Evolutionary conservation across 768 basidiomycete genomes (phyloP), one percentile per base, ranked within the genome.

Genomic region (Scleroderma citrinum): DNA sequence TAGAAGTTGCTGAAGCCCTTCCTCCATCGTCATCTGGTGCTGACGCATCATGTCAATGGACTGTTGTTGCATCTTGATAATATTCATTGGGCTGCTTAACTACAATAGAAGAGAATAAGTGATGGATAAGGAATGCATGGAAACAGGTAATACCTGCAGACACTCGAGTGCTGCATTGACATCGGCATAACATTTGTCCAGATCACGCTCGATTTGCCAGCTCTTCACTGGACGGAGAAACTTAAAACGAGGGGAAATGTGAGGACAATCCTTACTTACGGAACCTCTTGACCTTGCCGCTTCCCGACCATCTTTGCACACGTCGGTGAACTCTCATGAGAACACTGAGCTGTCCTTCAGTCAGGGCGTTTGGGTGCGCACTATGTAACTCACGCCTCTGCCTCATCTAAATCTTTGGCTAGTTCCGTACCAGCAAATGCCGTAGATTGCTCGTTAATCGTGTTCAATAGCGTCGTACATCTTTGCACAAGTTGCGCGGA

Each of bases 191-290:
- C 72, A 79, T 46, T 59, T 61, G 36, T 73, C 71, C 32, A 81
- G 67, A 6, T 71, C 71, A n/a, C 71, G 63, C 44, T 65, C 71
- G 32, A 81, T 78, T 19, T 77, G 75, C 2, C 59, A 59, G 23
- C 63, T 73, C 47, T 69, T 77, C 26, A 75, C 80, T 81, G 32
- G 4, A 23, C 19, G 17, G 7, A 29, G 12, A 19, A 1, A 19
- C 8, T 24, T 62, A 36, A n/a, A 63, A 47, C 54, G 14, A 23
- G 20, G 34, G 2, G 39, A 14, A 32, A 4, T n/a, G 14, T 19
- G 48, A 8, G 46, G 30, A 39, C 29, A 3, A 29, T 29, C 32
- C 1, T 16, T 17, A 50, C 73, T 59, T 47, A 78, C 79, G 44
- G 45, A 74, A 70, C 20, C 68, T 63, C 47, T 59, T 56, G 21